Percentiles rank a stretch among this genome's conserved stretches.
Evolutionary conservation across 1,284 basidiomycete species (phyloP).

Genomic region (Wallemia mellicola): DNA sequence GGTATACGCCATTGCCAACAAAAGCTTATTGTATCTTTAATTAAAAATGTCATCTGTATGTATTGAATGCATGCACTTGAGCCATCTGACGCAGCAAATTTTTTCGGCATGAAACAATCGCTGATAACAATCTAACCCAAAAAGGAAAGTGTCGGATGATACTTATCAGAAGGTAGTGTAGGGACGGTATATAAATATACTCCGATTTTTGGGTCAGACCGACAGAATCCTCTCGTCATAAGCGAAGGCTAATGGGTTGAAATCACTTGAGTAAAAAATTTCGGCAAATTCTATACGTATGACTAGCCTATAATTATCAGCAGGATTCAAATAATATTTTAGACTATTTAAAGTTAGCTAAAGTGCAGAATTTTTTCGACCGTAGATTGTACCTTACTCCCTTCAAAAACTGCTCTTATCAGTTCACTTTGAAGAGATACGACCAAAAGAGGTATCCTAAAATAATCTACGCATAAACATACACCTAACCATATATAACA

Average conservation of each 20-base stretch:
- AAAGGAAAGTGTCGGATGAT: background rate
- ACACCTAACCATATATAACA: background rate
- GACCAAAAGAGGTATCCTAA: background rate
- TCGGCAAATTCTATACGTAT: background rate
- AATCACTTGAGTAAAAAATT: background rate
- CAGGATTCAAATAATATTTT: background rate
- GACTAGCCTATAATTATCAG: background rate
- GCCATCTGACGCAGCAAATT: too few species aligned
- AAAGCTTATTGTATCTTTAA: background rate
- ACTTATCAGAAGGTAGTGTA: background rate
- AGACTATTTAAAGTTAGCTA: background rate
- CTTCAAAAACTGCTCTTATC: background rate
- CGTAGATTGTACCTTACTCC: background rate
- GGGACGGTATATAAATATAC: too few species aligned
- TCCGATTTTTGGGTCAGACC: too few species aligned
- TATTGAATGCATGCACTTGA: too few species aligned
- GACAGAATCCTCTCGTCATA: too few species aligned
- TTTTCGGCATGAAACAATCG: too few species aligned
- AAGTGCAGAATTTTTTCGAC: background rate
- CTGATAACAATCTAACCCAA: background rate
- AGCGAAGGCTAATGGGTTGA: too few species aligned
- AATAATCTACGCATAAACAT: background rate
- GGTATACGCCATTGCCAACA: slow-evolving; percentile 4
- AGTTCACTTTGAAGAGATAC: background rate
- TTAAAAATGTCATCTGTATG: background rate